Evolutionary conservation across 2,329 filamentous ascomycete species (phyloP).

Genomic region (Fusarium lateritium): DNA sequence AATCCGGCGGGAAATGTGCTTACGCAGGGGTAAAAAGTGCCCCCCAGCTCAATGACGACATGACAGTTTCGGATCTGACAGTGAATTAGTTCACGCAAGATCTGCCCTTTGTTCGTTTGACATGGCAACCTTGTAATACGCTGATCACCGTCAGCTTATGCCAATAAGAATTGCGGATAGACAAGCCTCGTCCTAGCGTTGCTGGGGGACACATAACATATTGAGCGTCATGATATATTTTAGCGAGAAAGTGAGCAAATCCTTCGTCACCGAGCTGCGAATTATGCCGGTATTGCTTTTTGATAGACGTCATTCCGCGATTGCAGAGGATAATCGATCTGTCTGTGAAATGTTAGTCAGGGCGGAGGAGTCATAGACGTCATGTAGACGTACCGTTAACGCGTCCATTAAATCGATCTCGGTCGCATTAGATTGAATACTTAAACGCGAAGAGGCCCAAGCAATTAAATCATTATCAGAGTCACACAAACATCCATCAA

Average conservation of each 20-base stretch:
- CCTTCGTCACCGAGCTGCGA: conserved; percentile 1
- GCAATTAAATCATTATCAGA: accelerated
- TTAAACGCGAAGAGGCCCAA: neutral
- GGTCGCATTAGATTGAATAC: neutral
- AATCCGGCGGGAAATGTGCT: neutral
- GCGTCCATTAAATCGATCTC: neutral
- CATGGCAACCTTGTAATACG: neutral
- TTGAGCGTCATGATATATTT: conserved; percentile 2
- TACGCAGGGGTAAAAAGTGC: neutral
- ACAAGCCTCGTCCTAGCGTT: neutral
- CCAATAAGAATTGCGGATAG: neutral
- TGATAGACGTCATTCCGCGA: conserved; percentile 16
- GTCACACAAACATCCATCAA: neutral
- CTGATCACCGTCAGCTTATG: neutral
- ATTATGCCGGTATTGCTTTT: neutral
- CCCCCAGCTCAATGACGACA: conserved; percentile 15
- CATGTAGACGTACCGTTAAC: neutral
- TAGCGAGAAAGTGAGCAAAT: neutral
- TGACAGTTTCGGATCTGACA: neutral
- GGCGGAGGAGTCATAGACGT: conserved; percentile 17
- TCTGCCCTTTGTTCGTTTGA: neutral
- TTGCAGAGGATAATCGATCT: neutral
- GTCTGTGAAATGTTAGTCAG: neutral
- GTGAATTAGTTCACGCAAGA: neutral
- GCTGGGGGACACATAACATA: neutral